Base-by-base conservation (phyloP, 139 green algal species). In the Diplosphaera chodatii region DNA sequence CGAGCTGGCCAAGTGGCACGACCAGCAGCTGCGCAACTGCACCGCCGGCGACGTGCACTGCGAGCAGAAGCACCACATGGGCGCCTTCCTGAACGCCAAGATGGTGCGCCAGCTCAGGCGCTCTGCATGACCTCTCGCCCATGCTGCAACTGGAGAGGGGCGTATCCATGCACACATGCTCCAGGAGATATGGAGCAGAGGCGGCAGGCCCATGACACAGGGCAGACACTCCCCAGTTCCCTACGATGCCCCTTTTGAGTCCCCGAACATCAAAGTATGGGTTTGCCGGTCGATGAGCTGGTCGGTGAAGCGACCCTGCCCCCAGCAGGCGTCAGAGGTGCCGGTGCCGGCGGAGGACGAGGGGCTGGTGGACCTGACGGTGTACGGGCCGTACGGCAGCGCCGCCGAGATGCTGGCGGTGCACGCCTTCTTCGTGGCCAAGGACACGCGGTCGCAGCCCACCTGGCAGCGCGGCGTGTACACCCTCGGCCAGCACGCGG, bases 371-470 rank as follows among this genome's bases (percentile, higher is more conserved):
- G 48, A 59, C 48, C 48, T 59, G 10, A 59, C 48, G 16, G 48
- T 59, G 48, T 59, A 59, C 18, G 48, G 48, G 18, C 48, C 13
- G 48, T 59, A 27, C 18, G 48, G 48, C 16, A 10, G 25, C 48
- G 48, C 48, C 13, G 48, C 48, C 13, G 48, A 59, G 48, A 23
- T 59, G 48, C 48, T 59, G 16, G 13, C 48, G 48, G 48, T 59
- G 48, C 48, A 59, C 48, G 48, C 48, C 48, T 59, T 59, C 48
- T 59, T 59, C 48, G 48, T 59, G 48, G 48, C 48, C 48, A 59
- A 59, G 48, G 48, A 59, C 48, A 59, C 48, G 13, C 13, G 48
- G 18, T 59, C 48, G 16, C 48, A 59, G 48, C 48, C 48, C 48
- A n/a, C 16, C 48, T 59, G 48, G 48, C 48, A 59, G 48, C 48